Percentiles rank a stretch among this genome's conserved stretches.
phyloP scores from a whole-genome alignment of 768 basidiomycete genomes.

The Leccinum disarticulatum region DNA sequence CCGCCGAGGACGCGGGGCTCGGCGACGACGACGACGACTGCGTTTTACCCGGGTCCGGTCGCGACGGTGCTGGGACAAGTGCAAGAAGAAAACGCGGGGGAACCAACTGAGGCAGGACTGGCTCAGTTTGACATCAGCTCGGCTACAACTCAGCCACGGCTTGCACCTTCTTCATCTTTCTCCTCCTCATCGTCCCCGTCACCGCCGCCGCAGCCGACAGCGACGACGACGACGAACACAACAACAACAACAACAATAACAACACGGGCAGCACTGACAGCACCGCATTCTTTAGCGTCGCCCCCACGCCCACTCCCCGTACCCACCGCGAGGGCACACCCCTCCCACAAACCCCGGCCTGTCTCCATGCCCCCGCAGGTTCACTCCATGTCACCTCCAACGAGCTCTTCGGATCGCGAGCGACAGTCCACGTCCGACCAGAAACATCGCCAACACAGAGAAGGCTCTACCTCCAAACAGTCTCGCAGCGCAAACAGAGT shows the following conservation, averaged over 20 bases:
- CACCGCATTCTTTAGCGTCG: constrained; percentile 9
- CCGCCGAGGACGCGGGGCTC: constrained; percentile 2
- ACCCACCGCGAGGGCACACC: constrained; percentile 20
- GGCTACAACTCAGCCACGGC: constrained; percentile 27
- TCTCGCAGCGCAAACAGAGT: constrained; percentile 47
- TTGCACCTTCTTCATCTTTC: constrained; percentile 10
- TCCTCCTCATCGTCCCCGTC: constrained; percentile 8
- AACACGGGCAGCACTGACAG: not conserved
- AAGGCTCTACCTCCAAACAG: constrained; percentile 36
- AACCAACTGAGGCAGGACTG: constrained; percentile 47
- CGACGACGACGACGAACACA: constrained; percentile 1
- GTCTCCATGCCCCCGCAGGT: constrained; percentile 76
- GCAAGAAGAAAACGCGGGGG: constrained; percentile 47
- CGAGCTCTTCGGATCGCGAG: constrained; percentile 34
- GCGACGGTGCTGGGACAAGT: constrained; percentile 47
- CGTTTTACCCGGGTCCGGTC: constrained; percentile 50
- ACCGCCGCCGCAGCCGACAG: not conserved
- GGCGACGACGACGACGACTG: constrained; percentile 22
- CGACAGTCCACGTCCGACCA: constrained; percentile 29
- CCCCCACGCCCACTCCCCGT: constrained; percentile 36
- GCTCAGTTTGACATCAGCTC: constrained; percentile 50
- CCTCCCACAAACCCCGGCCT: constrained; percentile 51
- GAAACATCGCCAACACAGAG: constrained; percentile 31
- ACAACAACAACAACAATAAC: constrained; percentile 15
- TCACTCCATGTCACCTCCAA: constrained; percentile 35